Evolutionary conservation across 1,139 yeast genomes (phyloP), one percentile per base, ranked within the genome.

Genomic region (Suhomyces wounanorum): DNA sequence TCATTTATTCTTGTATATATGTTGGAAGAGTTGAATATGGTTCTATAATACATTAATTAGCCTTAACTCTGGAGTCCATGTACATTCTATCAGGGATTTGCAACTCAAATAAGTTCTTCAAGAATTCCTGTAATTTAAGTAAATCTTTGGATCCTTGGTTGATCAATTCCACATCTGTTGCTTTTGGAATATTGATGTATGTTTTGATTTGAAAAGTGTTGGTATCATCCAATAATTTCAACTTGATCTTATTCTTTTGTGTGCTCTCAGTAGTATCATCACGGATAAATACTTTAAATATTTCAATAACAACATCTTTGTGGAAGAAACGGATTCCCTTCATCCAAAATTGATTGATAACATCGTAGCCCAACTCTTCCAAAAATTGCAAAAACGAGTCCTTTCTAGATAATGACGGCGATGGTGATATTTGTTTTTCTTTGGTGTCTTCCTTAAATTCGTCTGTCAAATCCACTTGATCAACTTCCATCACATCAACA

Each of bases 151-250:
- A 82, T 1, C 91, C 91, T 48, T 77, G 78, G 52, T 82, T 83
- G 13, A 88, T 82, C 50, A 81, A 78, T 41, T 89, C 95, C 43
- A 91, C 78, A 65, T 89, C 96, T 2, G 95, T 88, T 14, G 89
- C 74, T 52, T 81, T 81, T 17, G 84, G 83, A 8, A 89, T 85
- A 58, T 89, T 86, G 21, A 87, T 82, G 59, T 78, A 87, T 8
- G 87, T 83, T 63, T 84, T 84, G 14, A 90, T 73, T 51, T 86
- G 80, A 69, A 83, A 83, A 17, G 79, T 75, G 44, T 79, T 82
- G 23, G 85, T 75, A 45, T 70, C 72, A 59, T 85, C 90, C 50
- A 84, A 65, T 23, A 83, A 66, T 59, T 69, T 72, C 45, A 81
- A 63, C 36, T 69, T 68, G 52, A 76, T 69, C 45, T 66, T 61